Evolutionary conservation across 2,329 filamentous ascomycete genomes (phyloP), one percentile per base, ranked within the genome.

Genomic region (Erysiphe pisi): DNA sequence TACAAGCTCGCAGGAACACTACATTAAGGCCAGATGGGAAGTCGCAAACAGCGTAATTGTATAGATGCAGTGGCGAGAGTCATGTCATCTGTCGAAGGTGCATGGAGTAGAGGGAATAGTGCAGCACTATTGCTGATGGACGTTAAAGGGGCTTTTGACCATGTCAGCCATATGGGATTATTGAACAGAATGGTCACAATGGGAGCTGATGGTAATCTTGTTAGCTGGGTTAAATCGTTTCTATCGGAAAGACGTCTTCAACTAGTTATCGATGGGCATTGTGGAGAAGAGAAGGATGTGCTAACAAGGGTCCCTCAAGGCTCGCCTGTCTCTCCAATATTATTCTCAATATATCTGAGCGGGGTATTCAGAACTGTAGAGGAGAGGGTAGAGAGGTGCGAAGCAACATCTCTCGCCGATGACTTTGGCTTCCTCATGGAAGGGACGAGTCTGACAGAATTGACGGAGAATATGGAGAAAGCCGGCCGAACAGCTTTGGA

Each of bases 261-360:
- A 61, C n/a, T 61, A 61, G 20, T 61, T 61, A 61, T 61, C n/a
- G 56, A 61, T 61, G 1, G 56, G n/a, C 56, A 61, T 25, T 61
- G 12, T 25, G n/a, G 56, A 2, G 56, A 61, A 61, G 56, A 61
- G n/a, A 61, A 25, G 25, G 49, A 7, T 52, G 49, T 36, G 31
- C 31, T 36, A 36, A 36, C 31, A 36, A 6, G 31, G 31, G 31
- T 36, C 1, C 31, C 31, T 36, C 31, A 36, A 36, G 31, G 31
- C 31, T 36, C 31, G 6, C 31, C 31, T 2, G 31, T 36, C 31
- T 36, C 31, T 36, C 31, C 31, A 2, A 36, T 36, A 36, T 6
- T 36, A 36, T 36, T 36, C 6, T 2, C 6, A 36, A 36, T 36
- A 36, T 36, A 36, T 6, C 6, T 36, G 31, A 36, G 6, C 6